Evolutionary conservation across 345 rosid genomes (phyloP).

Genomic region (Ceriops decandra): DNA sequence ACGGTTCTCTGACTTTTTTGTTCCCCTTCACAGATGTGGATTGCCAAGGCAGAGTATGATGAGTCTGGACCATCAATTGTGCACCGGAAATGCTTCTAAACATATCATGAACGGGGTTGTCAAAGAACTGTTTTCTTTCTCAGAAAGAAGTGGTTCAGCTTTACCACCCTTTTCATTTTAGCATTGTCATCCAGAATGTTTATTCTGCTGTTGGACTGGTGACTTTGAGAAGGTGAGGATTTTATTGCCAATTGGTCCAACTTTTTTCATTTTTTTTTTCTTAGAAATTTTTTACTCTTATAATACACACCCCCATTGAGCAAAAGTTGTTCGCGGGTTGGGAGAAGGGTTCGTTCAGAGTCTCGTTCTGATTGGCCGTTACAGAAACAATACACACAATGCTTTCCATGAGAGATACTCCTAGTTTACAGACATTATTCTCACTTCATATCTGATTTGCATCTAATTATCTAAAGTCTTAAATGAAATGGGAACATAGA

Average conservation of each 20-base stretch:
- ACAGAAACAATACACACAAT: no score
- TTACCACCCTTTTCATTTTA: constrained; percentile 18
- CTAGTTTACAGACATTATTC: no score
- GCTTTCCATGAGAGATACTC: no score
- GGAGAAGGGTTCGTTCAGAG: no score
- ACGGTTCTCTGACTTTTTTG: no score
- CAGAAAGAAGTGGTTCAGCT: constrained; percentile 5
- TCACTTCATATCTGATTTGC: no score
- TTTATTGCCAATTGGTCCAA: constrained; percentile 30
- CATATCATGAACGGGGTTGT: constrained; percentile 16
- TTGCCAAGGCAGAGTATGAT: constrained; percentile 88
- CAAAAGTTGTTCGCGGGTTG: no score
- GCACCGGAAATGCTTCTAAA: constrained; percentile 90
- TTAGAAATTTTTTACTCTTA: background rate
- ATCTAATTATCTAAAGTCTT: no score
- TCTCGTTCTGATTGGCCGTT: no score
- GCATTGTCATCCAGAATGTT: constrained; percentile 35
- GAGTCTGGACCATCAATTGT: constrained; percentile 94
- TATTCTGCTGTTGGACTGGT: constrained; percentile 37
- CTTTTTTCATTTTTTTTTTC: constrained; percentile 33
- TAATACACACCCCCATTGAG: background rate
- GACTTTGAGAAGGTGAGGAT: constrained; percentile 33
- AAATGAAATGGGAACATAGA: background rate
- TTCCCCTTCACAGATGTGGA: constrained; percentile 62
- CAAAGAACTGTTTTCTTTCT: constrained; percentile 17